These are phyloP conservation scores for Thermomucor indicae-seudaticae DNA, from an alignment of 371 early-diverging fungal genomes.

Conservation along the genomic window DNA sequence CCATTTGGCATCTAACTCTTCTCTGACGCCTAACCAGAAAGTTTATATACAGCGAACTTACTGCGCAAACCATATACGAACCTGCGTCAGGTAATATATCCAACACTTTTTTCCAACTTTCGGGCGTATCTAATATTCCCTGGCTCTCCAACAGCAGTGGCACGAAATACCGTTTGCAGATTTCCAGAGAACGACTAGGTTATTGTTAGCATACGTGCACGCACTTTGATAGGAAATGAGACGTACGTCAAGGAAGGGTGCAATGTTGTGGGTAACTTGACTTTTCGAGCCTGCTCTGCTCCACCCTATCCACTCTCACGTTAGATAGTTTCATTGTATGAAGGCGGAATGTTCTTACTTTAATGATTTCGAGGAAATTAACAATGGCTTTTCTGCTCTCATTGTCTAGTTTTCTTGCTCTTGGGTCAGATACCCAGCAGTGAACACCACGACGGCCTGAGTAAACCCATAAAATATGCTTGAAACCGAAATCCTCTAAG, in stretches of 20 bases:
- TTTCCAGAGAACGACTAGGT: slow-evolving; percentile 57
- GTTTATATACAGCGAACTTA: not conserved
- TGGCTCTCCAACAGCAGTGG: slow-evolving; percentile 63
- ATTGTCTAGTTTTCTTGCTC: slow-evolving; percentile 75
- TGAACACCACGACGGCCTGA: slow-evolving; percentile 99
- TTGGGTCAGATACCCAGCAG: slow-evolving; percentile 97
- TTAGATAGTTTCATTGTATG: not conserved
- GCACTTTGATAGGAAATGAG: too few relatives aligned
- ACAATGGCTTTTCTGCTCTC: slow-evolving; percentile 85
- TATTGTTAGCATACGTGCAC: not conserved
- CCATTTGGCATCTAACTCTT: slow-evolving; percentile 49
- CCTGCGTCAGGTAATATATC: slow-evolving; percentile 71
- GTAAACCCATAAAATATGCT: slow-evolving; percentile 94
- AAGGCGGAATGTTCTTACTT: slow-evolving; percentile 26
- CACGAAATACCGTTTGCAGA: slow-evolving; percentile 65
- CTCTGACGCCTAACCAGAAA: slow-evolving; percentile 28
- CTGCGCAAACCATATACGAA: slow-evolving; percentile 5
- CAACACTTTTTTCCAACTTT: slow-evolving; percentile 71
- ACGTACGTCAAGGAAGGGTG: slow-evolving; percentile 66
- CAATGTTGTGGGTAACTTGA: slow-evolving; percentile 51
- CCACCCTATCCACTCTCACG: slow-evolving; percentile 53
- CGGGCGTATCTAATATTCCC: slow-evolving; percentile 61
- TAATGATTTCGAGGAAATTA: slow-evolving; percentile 79
- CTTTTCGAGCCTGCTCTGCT: slow-evolving; percentile 65
- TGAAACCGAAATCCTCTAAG: slow-evolving; percentile 95